Percentiles rank a stretch among this genome's conserved stretches.
Evolutionary conservation across 305 asterid species (phyloP).

Genomic region (Striga hermonthica): DNA sequence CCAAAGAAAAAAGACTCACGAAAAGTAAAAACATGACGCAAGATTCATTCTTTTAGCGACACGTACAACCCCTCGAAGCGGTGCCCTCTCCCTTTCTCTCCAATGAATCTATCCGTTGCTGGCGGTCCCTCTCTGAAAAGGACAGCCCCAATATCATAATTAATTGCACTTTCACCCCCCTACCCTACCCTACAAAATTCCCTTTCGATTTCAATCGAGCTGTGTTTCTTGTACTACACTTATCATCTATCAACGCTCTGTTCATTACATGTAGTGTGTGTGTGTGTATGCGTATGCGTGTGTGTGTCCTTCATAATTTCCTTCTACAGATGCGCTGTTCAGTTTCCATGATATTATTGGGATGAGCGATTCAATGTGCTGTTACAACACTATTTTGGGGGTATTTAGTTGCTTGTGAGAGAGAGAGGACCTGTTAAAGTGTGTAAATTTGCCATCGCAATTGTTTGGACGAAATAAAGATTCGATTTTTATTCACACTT

Average conservation of each 20-base stretch:
- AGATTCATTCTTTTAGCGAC: conserved; percentile 36
- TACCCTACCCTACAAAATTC: conserved; percentile 23
- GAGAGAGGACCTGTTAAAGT: conserved; percentile 12
- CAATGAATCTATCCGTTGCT: conserved; percentile 47
- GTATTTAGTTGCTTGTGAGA: conserved; percentile 25
- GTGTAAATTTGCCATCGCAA: conserved; percentile 1
- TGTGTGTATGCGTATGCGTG: no score
- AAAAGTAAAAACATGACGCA: conserved; percentile 17
- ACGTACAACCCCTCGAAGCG: conserved; percentile 39
- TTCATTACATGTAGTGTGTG: background rate
- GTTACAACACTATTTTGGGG: conserved; percentile 25
- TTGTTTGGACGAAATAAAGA: background rate
- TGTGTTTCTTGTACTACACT: conserved; percentile 27
- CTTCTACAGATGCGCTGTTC: background rate
- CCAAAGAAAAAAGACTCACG: conserved; percentile 7
- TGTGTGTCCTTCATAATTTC: no score
- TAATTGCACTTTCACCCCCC: conserved; percentile 2
- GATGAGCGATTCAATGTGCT: conserved; percentile 11
- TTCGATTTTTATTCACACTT: background rate
- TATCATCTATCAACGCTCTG: background rate
- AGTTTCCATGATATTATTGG: conserved; percentile 17
- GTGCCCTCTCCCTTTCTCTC: conserved; percentile 32
- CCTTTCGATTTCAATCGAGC: conserved; percentile 32
- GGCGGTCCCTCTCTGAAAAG: conserved; percentile 30
- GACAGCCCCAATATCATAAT: conserved; percentile 19